Base-by-base conservation (phyloP, 805 yeast species). In the Schwanniomyces yamadae region DNA sequence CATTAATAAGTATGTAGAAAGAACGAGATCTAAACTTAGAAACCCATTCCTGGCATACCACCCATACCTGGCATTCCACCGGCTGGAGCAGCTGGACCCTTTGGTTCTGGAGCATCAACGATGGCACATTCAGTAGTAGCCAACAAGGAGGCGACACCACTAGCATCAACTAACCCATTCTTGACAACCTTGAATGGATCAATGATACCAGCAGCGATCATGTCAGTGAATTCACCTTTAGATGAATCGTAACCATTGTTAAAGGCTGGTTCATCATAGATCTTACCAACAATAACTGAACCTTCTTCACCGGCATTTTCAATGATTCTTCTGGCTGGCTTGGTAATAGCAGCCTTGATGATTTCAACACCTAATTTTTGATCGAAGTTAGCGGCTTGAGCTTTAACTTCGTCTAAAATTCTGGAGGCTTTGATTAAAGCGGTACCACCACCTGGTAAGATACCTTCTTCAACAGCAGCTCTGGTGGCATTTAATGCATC, bases 41-140 rank as follows among this genome's bases (percentile, higher is more conserved):
- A 55, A 33, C 58, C 45, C 64, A 58, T 58, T 18, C 64, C 64
- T 39, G 56, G 56, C 63, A 58, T 58, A 30, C 64, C 64, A 34
- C 61, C 69, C 67, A 61, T 61, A 20, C 62, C 63, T 26, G 61
- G 61, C 34, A 61, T 61, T 33, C 61, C 69, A 36, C 64, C 66
- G 33, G 75, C 73, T 37, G 79, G 75, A 48, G 83, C 70, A 36
- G 78, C 68, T 40, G 79, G 66, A 46, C 68, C 69, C 68, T 73
- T 69, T 56, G 91, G 93, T 66, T 80, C 83, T 54, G 97, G 95
- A 47, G 95, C 96, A 53, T 85, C 96, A 41, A 89, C 96, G 57
- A 93, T 87, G 46, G 97, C 97, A 65, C 96, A 95, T 73, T 93
- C 99, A 46, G 99, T 91, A 41, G 98, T 91, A 47, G 98, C 97